phyloP scores from a whole-genome alignment of 2,329 filamentous ascomycete genomes.

The Pseudogymnoascus pannorum region DNA sequence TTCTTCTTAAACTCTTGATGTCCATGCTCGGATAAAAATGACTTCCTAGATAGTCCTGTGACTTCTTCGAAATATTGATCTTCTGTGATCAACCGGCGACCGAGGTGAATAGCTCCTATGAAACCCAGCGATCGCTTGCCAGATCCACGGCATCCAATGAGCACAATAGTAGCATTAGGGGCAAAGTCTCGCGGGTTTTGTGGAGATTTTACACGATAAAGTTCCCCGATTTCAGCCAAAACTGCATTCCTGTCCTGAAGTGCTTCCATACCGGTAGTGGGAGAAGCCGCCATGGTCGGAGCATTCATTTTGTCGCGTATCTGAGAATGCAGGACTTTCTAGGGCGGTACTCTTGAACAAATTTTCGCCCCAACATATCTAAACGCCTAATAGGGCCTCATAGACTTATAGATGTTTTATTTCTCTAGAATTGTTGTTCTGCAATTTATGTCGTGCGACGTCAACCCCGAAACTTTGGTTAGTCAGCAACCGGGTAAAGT shows the following conservation, averaged over 20 bases:
- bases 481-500: conserved; percentile 4
- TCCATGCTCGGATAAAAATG: conserved; percentile 58
- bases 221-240: conserved; percentile 9
- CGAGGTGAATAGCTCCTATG: conserved; percentile 65
- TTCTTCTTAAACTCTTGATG: conserved; percentile 53
- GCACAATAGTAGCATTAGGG: conserved; percentile 59
- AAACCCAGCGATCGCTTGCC: conserved; percentile 74
- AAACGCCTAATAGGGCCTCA: background rate
- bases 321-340: background rate
- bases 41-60: conserved; percentile 53
- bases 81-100: conserved; percentile 60
- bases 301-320: background rate
- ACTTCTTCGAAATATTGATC: conserved; percentile 60
- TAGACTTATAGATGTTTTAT: conserved; percentile 4
- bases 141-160: conserved; percentile 67
- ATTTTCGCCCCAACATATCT: conserved; percentile 6
- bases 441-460: conserved; percentile 5
- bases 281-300: background rate
- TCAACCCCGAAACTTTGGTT: background rate
- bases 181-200: conserved; percentile 32
- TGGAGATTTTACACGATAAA: conserved; percentile 29
- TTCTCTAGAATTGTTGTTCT: background rate
- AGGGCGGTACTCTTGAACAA: background rate
- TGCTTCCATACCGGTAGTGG: background rate
- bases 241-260: conserved; percentile 4